Percentiles rank a stretch among this genome's conserved stretches.
These are phyloP conservation scores for Asclepias syriaca DNA, from an alignment of 257 asterid species.

Conservation along the genomic window DNA sequence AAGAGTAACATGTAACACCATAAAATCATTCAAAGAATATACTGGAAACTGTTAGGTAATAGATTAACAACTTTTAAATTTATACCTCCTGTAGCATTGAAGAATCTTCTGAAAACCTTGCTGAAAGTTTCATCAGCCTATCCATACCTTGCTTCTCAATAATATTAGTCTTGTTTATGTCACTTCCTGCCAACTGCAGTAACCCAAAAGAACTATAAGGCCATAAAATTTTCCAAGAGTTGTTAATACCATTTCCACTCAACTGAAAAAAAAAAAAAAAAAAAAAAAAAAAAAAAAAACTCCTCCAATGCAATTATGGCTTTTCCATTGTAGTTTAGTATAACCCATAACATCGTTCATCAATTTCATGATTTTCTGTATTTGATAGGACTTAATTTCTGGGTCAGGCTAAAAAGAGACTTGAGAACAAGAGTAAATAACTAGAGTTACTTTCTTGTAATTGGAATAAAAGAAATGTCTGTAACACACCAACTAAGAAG, in stretches of 20 bases:
- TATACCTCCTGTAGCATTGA: slow-evolving; percentile 80
- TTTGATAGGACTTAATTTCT: not conserved
- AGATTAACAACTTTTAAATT: not conserved
- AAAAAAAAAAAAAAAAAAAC: no score
- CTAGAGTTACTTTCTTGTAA: not conserved
- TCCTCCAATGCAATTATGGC: not conserved
- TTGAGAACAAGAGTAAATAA: not conserved
- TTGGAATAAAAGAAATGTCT: not conserved
- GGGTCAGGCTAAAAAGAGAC: not conserved
- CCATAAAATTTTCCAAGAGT: slow-evolving; percentile 5
- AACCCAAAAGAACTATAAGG: slow-evolving; percentile 12
- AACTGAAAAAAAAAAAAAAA: no score
- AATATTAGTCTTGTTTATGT: slow-evolving; percentile 64
- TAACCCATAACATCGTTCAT: not conserved
- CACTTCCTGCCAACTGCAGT: slow-evolving; percentile 94
- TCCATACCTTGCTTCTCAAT: slow-evolving; percentile 75
- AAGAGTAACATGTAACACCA: not conserved
- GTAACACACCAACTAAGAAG: not conserved
- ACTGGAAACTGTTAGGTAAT: not conserved
- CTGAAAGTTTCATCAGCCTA: slow-evolving; percentile 66
- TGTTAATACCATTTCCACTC: not conserved
- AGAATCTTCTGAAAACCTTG: slow-evolving; percentile 69
- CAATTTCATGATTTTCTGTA: not conserved
- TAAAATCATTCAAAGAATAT: not conserved
- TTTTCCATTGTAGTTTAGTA: not conserved